Base-by-base conservation (phyloP, 2,329 filamentous ascomycete genomes). In the Claviceps purpurea region DNA sequence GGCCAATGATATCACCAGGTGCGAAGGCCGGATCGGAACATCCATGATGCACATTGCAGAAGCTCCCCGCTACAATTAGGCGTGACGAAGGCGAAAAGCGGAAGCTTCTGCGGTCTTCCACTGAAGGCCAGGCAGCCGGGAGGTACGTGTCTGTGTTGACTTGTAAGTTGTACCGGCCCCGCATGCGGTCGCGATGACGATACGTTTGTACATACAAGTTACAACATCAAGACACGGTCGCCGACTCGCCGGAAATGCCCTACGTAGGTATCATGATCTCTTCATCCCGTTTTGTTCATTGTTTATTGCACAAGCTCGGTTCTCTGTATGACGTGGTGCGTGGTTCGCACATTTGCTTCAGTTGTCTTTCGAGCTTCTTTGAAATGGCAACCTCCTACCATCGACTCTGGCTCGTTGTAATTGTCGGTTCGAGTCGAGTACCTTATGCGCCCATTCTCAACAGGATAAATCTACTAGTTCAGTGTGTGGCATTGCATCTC, bases 1-100 rank as follows among this genome's bases (percentile, higher is more conserved):
- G 52, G 59, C 67, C 67, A 70, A 70, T 70, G 61, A 64, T 59
- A 66, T 57, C 57, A 59, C 59, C 54, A 49, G 5, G 57, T 54
- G 57, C 58, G 57, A 20, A 14, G 16, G 42, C 48, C 58, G 65
- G 62, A 56, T 52, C 68, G 68, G 68, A 69, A 64, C 52, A 70
- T 67, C 57, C 52, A 64, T 68, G 57, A 59, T 66, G 56, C 67
- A 57, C 18, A 18, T 18, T 18, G 18, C 18, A 34, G 38, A 38
- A 46, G 30, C 44, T 34, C 44, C 24, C 44, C 44, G 16, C 44
- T 13, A 13, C 4, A 34, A 11, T 34, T 47, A 26, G 24, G 20
- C 18, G 18, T 18, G 45, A 8, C 8, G 45, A 26, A 37, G 30
- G 40, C 40, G 48, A 39, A 55, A 57, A 54, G 61, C 46, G 42